Percentiles rank a stretch among this genome's conserved stretches.
These are phyloP conservation scores for Achaetomiella virescens DNA, from an alignment of 495 filamentous ascomycete genomes.

Conservation along the genomic window DNA sequence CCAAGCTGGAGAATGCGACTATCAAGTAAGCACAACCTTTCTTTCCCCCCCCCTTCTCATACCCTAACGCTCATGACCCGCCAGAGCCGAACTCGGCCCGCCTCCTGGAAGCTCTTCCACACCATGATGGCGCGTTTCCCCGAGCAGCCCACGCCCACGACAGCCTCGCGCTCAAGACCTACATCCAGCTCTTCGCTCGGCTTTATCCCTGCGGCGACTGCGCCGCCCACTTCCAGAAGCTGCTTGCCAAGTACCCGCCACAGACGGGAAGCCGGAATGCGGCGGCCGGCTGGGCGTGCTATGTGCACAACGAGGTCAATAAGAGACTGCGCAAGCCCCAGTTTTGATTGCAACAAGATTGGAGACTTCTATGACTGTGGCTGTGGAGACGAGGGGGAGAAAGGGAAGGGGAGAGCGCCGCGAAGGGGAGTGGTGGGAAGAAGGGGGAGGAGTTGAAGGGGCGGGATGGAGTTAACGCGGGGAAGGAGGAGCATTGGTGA, in stretches of 20 bases:
- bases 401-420: constrained; percentile 19
- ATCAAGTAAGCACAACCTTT: constrained; percentile 53
- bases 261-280: constrained; percentile 78
- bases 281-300: constrained; percentile 88
- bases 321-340: constrained; percentile 69
- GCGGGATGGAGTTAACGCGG: constrained; percentile 26
- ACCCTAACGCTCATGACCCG: neutral
- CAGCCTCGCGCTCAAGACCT: constrained; percentile 73
- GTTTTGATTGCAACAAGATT: constrained; percentile 85
- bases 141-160: constrained; percentile 78
- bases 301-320: constrained; percentile 93
- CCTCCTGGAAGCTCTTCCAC: constrained; percentile 89
- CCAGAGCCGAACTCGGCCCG: constrained; percentile 78
- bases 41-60: neutral
- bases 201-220: constrained; percentile 96
- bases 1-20: constrained; percentile 87
- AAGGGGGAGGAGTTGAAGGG: constrained; percentile 7
- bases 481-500: constrained; percentile 35
- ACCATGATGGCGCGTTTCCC: constrained; percentile 94
- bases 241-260: constrained; percentile 80
- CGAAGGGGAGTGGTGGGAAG: neutral
- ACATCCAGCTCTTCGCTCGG: constrained; percentile 82
- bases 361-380: constrained; percentile 95
- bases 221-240: constrained; percentile 78
- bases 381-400: constrained; percentile 68